Evolutionary conservation across 2,329 filamentous ascomycete genomes (phyloP).

Genomic region (Plectosphaerella cucumerina): DNA sequence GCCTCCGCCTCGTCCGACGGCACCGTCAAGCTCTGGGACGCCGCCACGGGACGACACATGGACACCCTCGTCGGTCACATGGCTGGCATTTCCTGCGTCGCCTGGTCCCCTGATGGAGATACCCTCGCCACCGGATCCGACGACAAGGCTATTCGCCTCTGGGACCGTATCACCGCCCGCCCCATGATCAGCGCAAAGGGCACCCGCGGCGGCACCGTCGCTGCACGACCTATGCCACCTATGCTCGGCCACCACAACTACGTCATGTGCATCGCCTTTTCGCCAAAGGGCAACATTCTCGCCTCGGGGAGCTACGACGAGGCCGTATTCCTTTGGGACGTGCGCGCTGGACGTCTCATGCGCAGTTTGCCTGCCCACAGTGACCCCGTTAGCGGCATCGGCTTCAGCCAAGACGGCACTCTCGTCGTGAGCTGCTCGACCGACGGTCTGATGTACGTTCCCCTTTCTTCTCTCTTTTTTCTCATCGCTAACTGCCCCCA

Average conservation of each 20-base stretch:
- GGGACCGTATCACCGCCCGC: constrained; percentile 67
- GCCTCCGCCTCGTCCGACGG: constrained; percentile 87
- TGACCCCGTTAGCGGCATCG: constrained; percentile 89
- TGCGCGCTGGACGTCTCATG: constrained; percentile 83
- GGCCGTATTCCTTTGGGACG: constrained; percentile 95
- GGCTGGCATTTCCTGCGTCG: constrained; percentile 84
- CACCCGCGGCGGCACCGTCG: constrained; percentile 9
- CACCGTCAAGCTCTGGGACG: constrained; percentile 89
- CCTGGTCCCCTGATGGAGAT: constrained; percentile 89
- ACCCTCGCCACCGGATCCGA: constrained; percentile 89
- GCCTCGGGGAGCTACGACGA: constrained; percentile 96
- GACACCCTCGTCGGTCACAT: constrained; percentile 92
- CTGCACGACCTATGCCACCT: constrained; percentile 38
- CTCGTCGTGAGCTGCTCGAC: constrained; percentile 87
- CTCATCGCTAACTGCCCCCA: constrained; percentile 21
- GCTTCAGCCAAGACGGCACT: constrained; percentile 89
- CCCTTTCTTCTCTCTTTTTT: constrained; percentile 1
- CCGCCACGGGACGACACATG: constrained; percentile 69
- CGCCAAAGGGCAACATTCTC: constrained; percentile 96
- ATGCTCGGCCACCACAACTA: constrained; percentile 93
- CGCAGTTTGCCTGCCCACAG: constrained; percentile 88
- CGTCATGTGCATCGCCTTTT: constrained; percentile 89
- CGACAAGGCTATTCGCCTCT: constrained; percentile 92
- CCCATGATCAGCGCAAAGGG: constrained; percentile 43
- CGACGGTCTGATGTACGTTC: constrained; percentile 75